Evolutionary conservation across 805 yeast genomes (phyloP).

Genomic region (Wickerhamomyces chaumierensis): DNA sequence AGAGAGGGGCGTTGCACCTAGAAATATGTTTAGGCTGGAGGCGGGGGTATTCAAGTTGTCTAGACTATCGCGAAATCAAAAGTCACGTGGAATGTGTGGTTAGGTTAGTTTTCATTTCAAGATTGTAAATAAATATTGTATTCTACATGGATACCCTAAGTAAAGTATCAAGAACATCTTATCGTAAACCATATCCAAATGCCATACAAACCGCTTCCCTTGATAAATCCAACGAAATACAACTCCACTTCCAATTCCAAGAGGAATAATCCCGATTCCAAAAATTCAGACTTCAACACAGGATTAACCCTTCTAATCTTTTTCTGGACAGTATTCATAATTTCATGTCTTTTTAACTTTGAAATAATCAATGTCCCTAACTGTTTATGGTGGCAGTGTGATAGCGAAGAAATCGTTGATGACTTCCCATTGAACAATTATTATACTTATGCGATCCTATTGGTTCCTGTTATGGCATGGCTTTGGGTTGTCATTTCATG

Average conservation of each 20-base stretch:
- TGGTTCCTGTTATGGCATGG: conserved; percentile 34
- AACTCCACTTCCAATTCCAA: not conserved
- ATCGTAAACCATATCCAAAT: not conserved
- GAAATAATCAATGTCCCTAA: conserved; percentile 7
- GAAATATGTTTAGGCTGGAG: no score
- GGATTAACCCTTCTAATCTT: conserved; percentile 7
- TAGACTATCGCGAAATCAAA: no score
- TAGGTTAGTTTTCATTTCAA: no score
- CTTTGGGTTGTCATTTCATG: conserved; percentile 67
- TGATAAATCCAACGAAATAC: not conserved
- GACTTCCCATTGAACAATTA: conserved; percentile 29
- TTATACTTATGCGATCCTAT: conserved; percentile 22
- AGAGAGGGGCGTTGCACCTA: no score
- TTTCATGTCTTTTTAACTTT: conserved; percentile 5
- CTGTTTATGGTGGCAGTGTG: not conserved
- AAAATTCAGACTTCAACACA: not conserved
- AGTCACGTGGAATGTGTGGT: no score
- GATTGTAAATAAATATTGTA: no score
- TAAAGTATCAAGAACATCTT: not conserved
- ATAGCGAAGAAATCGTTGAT: conserved; percentile 9
- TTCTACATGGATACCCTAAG: no score
- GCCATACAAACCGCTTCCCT: not conserved
- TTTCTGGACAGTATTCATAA: conserved; percentile 6
- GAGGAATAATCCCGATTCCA: not conserved
- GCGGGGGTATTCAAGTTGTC: no score